Evolutionary conservation across 345 rosid genomes (phyloP), one percentile per base, ranked within the genome.

Genomic region (Pugionium dolabratum): DNA sequence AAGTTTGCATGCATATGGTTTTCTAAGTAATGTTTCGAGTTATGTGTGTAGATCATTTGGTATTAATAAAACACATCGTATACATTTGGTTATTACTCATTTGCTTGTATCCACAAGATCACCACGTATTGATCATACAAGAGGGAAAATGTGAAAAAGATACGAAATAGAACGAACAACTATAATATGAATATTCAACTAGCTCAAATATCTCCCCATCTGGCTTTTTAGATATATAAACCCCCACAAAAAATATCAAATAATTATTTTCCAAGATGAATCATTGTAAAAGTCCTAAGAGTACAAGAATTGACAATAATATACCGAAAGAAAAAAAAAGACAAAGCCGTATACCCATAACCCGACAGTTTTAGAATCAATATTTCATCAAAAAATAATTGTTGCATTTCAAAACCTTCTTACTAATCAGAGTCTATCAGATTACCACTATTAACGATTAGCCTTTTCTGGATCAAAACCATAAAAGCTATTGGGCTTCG

Each of bases 201-300:
- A 67, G 63, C 41, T 66, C 63, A 34, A 18, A 30, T 47, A 47
- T 47, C 11, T 11, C 10, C 41, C 41, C 49, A 57, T 48, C 58
- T 57, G 51, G 44, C 35, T 59, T 48, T 50, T n/a, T 49, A 34
- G 34, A 46, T 54, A 67, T 36, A 30, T 28, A 66, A 18, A 44
- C 18, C 53, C 44, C 54, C n/a, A 37, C n/a, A 5, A 29, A 10
- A 11, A 34, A 4, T 25, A 0, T 4, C 9, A 9, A 0, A n/a
- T n/a, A n/a, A 28, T 7, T 27, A 10, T 36, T 27, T 44, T 11
- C 36, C 62, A 4, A 44, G 39, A 29, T 27, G 49, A 54, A 27
- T 11, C 59, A 28, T 25, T n/a, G 9, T 54, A 18, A 18, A 18
- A 18, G 18, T 18, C 18, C 18, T 18, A 18, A 18, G 18, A 18